Conservation (phyloP, 2,329 filamentous ascomycete species). For the Penicillium sp. region DNA sequence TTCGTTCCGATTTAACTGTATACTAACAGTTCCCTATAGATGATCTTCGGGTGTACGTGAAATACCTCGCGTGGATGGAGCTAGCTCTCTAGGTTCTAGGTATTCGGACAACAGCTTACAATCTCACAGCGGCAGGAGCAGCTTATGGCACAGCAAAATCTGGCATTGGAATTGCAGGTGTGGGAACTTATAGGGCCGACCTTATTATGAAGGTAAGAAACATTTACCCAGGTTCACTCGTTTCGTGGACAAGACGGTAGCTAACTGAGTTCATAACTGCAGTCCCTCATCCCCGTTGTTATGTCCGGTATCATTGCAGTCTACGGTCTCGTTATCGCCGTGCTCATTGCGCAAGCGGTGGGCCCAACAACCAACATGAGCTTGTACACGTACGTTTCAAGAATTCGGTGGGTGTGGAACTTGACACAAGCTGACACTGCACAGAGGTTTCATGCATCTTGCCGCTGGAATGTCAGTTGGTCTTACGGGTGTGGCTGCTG, state of each 20-base stretch:
- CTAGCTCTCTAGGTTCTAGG: neutral
- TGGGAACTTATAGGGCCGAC: constrained; percentile 58
- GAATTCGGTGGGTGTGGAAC: neutral
- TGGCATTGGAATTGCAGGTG: constrained; percentile 59
- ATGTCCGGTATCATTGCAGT: constrained; percentile 99
- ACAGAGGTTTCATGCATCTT: constrained; percentile 83
- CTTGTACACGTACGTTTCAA: constrained; percentile 62
- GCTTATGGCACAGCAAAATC: constrained; percentile 62
- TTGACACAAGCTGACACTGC: constrained; percentile 19
- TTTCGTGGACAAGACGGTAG: neutral
- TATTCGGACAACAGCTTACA: constrained; percentile 16
- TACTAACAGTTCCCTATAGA: constrained; percentile 32
- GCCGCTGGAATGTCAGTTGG: constrained; percentile 84
- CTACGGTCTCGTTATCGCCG: constrained; percentile 91
- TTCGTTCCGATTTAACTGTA: neutral
- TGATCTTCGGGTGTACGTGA: constrained; percentile 46
- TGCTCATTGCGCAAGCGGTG: constrained; percentile 88
- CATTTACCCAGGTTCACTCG: neutral
- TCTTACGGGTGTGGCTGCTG: constrained; percentile 82
- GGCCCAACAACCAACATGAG: constrained; percentile 63
- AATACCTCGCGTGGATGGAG: constrained; percentile 7
- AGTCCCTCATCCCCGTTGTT: constrained; percentile 51
- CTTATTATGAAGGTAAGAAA: constrained; percentile 57
- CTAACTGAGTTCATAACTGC: constrained; percentile 16
- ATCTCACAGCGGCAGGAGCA: constrained; percentile 50